A percentile compares a stretch with the other conserved stretches of the same genome.
Evolutionary conservation across 2,329 filamentous ascomycete species (phyloP).

Genomic region (Alternaria sp.): DNA sequence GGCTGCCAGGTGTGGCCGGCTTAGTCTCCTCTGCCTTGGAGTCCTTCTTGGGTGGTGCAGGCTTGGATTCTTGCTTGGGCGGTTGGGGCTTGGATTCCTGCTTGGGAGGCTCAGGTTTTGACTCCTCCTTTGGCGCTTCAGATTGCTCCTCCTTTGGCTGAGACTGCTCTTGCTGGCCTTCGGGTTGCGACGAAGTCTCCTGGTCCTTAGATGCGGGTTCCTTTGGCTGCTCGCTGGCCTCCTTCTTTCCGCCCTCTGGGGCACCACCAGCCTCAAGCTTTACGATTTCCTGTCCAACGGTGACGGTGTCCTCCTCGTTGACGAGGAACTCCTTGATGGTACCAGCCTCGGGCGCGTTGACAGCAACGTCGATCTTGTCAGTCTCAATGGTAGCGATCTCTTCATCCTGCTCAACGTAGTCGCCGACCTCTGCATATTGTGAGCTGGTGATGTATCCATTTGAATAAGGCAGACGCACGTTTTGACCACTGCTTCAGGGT

Average conservation of each 20-base stretch:
- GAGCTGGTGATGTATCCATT: background rate
- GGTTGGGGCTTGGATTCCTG: slow-evolving; percentile 51
- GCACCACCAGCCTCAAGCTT: slow-evolving; percentile 77
- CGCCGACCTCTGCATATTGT: slow-evolving; percentile 73
- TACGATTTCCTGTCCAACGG: slow-evolving; percentile 89
- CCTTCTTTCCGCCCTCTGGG: slow-evolving; percentile 62
- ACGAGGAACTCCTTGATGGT: slow-evolving; percentile 91
- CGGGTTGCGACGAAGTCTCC: slow-evolving; percentile 64
- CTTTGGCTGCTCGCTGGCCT: slow-evolving; percentile 66
- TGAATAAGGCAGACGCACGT: slow-evolving; percentile 52
- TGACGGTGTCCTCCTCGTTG: slow-evolving; percentile 94
- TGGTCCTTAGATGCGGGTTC: slow-evolving; percentile 66
- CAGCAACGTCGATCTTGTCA: slow-evolving; percentile 98
- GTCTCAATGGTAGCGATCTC: slow-evolving; percentile 99
- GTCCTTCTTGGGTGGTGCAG: slow-evolving; percentile 44
- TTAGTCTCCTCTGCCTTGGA: slow-evolving; percentile 45
- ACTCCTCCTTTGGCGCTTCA: slow-evolving; percentile 45
- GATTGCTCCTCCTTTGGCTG: slow-evolving; percentile 44
- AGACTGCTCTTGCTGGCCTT: slow-evolving; percentile 59
- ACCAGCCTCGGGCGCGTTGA: slow-evolving; percentile 91
- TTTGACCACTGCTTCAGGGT: slow-evolving; percentile 97
- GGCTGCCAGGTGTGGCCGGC: slow-evolving; percentile 67
- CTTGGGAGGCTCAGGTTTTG: slow-evolving; percentile 54
- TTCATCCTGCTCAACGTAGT: slow-evolving; percentile 94
- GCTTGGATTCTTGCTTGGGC: slow-evolving; percentile 39